Percentiles rank a stretch among this genome's conserved stretches.
Evolutionary conservation across 116 monocot species (phyloP).

Genomic region (Dioscorea cayenensis): DNA sequence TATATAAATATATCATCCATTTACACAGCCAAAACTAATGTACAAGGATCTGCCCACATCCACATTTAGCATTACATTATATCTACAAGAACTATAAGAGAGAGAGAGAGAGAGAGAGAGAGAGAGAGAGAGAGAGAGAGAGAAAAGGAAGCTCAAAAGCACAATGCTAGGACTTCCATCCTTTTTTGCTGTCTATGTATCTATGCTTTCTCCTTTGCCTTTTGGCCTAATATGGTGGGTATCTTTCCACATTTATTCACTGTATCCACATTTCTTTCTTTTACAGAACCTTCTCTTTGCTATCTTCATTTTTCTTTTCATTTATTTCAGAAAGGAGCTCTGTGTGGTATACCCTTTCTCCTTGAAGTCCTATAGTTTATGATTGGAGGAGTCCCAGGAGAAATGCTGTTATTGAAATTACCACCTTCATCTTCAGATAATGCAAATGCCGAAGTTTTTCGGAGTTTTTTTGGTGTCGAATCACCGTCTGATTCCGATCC

Average conservation of each 20-base stretch:
- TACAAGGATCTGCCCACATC: neutral
- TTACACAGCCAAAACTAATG: neutral
- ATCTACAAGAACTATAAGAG: too few species aligned
- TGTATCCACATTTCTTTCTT: neutral
- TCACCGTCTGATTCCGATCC: constrained; percentile 70
- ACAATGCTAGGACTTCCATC: neutral
- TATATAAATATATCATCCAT: neutral
- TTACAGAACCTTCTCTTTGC: neutral
- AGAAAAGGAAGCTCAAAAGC: neutral
- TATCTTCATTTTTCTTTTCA: neutral
- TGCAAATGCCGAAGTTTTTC: constrained; percentile 30
- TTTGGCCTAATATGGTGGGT: neutral
- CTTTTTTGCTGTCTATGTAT: neutral
- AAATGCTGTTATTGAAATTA: constrained; percentile 17
- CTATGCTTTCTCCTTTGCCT: constrained; percentile 5
- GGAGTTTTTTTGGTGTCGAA: constrained; percentile 46
- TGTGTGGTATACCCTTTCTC: constrained; percentile 58
- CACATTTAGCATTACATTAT: too few species aligned
- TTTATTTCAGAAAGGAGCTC: constrained; percentile 45
- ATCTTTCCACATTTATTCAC: constrained; percentile 3
- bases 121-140: neutral
- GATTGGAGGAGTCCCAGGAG: constrained; percentile 52
- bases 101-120: too few species aligned
- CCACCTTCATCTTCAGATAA: constrained; percentile 4
- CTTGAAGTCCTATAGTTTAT: constrained; percentile 47